A percentile compares a stretch with the other conserved stretches of the same genome.
Conservation (phyloP, 1,284 basidiomycete genomes). For the Leccinum ponderosum region DNA sequence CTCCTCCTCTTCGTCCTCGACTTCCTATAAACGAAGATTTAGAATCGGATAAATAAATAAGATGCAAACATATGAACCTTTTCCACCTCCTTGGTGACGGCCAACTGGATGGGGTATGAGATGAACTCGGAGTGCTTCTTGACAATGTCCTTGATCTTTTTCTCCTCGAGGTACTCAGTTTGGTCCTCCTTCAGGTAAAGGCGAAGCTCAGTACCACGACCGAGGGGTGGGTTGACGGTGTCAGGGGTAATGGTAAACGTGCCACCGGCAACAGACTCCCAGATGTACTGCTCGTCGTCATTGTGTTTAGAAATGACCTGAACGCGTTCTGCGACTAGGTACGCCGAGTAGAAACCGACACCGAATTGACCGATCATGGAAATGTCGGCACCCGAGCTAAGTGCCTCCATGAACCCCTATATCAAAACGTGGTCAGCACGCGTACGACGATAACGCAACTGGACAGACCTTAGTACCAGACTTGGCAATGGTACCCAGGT, state of each 20-base stretch:
- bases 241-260: conserved; percentile 99
- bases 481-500: conserved; percentile 99
- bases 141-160: conserved; percentile 99
- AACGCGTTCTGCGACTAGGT: conserved; percentile 98
- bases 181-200: conserved; percentile 99
- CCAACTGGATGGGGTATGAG: conserved; percentile 99
- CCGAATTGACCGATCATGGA: conserved; percentile 95
- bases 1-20: conserved; percentile 78
- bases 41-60: conserved; percentile 2
- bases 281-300: conserved; percentile 99
- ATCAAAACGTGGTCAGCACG: conserved; percentile 14
- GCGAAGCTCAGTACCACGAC: conserved; percentile 94
- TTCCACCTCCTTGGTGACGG: conserved; percentile 99
- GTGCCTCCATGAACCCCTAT: conserved; percentile 96
- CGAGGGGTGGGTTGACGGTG: conserved; percentile 85
- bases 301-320: conserved; percentile 99
- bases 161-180: conserved; percentile 99
- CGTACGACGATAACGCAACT: neutral
- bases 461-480: conserved; percentile 81
- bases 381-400: conserved; percentile 95
- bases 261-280: conserved; percentile 99
- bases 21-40: conserved; percentile 56
- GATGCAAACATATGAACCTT: conserved; percentile 54
- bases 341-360: conserved; percentile 99
- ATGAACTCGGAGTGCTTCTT: conserved; percentile 99